Base-by-base conservation (phyloP, 2,329 filamentous ascomycete species). In the Chalaropsis ovoidea region DNA sequence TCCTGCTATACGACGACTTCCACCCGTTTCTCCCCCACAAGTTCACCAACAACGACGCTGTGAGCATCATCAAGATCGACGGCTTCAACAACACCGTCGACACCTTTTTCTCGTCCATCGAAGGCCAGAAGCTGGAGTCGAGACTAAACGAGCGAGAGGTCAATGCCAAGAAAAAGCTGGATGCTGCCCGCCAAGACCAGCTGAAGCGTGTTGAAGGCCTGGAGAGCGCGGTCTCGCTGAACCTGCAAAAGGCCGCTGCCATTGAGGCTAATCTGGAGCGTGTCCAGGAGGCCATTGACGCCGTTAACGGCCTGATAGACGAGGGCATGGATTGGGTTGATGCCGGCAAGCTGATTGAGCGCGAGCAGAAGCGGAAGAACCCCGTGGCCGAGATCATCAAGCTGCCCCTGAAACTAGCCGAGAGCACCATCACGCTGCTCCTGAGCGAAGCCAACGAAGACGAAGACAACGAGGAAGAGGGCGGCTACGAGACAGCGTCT, bases 321-420 rank as follows among this genome's bases (percentile, higher is more conserved):
- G 90, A 96, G 72, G 93, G 93, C 11, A 97, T 97, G 91, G 94
- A 99, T 71, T 99, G 94, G 94, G 85, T 90, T 11, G 89, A 96
- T 69, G 92, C 97, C 71, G 90, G 84, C 10, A 88, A 87, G 67
- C 77, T 99, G 68, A 89, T 99, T 63, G 90, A 96, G 73, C 83
- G 90, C 69, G 93, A 97, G 73, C 89, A 95, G 73, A 84, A 80
- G 68, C 81, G 86, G 61, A 81, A 84, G 35, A 99, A 99, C 69
- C 84, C 89, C 0, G 91, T 99, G 7, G 94, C 94, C 1, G 82
- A 87, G 67, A 86, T 91, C 56, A 95, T 99, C 72, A 89, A 88
- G 72, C 77, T 95, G 19, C 93, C 94, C 0, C 76, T 99, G 62
- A 95, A 95, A 71, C 79, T 99, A 2, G 82, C 90, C n/a, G 90